Base-by-base conservation (phyloP, 345 rosid species). In the Kernera saxatilis region DNA sequence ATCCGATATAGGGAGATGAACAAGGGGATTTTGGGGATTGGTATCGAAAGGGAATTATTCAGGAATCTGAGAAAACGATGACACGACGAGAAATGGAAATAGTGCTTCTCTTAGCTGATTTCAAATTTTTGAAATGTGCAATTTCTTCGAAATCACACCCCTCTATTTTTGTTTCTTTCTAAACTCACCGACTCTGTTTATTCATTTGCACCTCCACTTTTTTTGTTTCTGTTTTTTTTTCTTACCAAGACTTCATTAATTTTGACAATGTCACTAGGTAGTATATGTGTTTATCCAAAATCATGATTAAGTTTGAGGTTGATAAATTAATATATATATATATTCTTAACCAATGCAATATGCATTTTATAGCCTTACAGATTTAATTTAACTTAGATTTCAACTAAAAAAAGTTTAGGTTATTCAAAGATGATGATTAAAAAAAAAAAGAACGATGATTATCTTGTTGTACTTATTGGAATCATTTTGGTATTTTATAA, bases 11-110 rank as follows among this genome's bases (percentile, higher is more conserved):
- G 29, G 65, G 23, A 44, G 65, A 61, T 19, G 53, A 52, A 10
- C 22, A 11, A 5, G 18, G 50, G 67, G 23, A 35, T 2, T 18
- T 50, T 45, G 57, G 58, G 72, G 57, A 9, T 52, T 40, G 74
- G 74, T 7, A 70, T 77, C 72, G 68, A 50, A 46, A 63, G 19
- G 51, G 79, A 63, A 70, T 69, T 36, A 70, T 76, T 69, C 53
- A 76, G 75, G 80, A 77, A 71, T 77, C 80, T 71, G 55, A 66
- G 75, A 64, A 61, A 64, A 70, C 44, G 67, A 77, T 51, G 71
- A 63, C 65, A n/a, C 43, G 75, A 69, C 55, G 54, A 55, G 55
- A 76, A 56, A 70, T 48, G 33, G 53, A 55, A 57, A 77, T 77
- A 58, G 63, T 70, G 72, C 40, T 69, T 75, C 69, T 53, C 69